Percentiles rank a stretch among this genome's conserved stretches.
phyloP scores from a whole-genome alignment of 2,329 filamentous ascomycete genomes.

The Clonostachys solani region DNA sequence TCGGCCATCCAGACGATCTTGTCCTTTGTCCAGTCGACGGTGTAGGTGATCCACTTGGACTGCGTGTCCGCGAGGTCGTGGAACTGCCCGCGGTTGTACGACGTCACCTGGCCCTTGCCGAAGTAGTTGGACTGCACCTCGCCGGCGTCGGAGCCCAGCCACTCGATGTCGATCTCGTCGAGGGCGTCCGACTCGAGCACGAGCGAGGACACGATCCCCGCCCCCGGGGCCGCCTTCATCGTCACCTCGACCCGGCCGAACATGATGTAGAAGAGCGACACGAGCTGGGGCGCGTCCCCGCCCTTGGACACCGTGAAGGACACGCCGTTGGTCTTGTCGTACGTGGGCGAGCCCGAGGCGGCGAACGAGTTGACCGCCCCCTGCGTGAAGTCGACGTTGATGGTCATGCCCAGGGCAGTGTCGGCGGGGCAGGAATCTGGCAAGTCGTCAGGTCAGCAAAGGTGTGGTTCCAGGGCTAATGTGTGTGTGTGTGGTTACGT shows the following conservation, averaged over 20 bases:
- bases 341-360: slow-evolving; percentile 64
- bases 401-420: slow-evolving; percentile 77
- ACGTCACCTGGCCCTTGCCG: slow-evolving; percentile 79
- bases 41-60: slow-evolving; percentile 76
- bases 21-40: slow-evolving; percentile 83
- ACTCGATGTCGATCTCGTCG: slow-evolving; percentile 97
- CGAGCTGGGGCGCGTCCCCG: slow-evolving; percentile 82
- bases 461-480: background rate
- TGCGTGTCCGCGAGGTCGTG: slow-evolving; percentile 69
- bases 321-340: slow-evolving; percentile 66
- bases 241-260: slow-evolving; percentile 87
- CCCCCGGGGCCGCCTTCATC: slow-evolving; percentile 81
- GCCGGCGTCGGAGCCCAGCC: slow-evolving; percentile 72
- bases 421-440: slow-evolving; percentile 60
- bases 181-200: slow-evolving; percentile 88
- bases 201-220: slow-evolving; percentile 88
- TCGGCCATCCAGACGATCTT: slow-evolving; percentile 87
- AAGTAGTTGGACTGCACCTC: slow-evolving; percentile 98
- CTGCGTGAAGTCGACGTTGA: slow-evolving; percentile 77
- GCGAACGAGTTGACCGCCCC: slow-evolving; percentile 77
- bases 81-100: slow-evolving; percentile 85
- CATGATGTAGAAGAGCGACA: slow-evolving; percentile 98
- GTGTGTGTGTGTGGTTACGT: slow-evolving; percentile 7
- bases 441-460: background rate
- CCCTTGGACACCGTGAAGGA: slow-evolving; percentile 73